These are phyloP conservation scores for Apostasia ramifera DNA, from an alignment of 106 monocot species.

Conservation along the genomic window DNA sequence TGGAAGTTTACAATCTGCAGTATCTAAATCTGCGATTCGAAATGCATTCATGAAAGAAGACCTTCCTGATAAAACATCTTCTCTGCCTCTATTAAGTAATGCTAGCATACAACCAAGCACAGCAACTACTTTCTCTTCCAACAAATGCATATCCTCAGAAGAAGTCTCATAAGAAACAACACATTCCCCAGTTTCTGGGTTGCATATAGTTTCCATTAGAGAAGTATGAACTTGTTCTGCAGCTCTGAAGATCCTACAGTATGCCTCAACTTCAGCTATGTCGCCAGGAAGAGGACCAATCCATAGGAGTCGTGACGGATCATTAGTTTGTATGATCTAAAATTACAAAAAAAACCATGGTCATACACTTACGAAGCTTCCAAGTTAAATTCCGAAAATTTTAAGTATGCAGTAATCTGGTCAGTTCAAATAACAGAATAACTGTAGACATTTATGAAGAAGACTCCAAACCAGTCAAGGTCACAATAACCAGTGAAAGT, in stretches of 20 bases:
- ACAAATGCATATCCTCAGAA: conserved; percentile 54
- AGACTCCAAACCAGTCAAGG: not conserved
- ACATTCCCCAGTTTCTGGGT: conserved; percentile 96
- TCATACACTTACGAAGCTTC: not conserved
- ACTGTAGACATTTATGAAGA: not conserved
- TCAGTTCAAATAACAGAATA: not conserved
- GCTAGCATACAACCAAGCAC: conserved; percentile 77
- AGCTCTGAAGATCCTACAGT: conserved; percentile 95
- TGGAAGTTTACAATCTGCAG: conserved; percentile 66
- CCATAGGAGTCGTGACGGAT: conserved; percentile 66
- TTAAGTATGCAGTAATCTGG: not conserved
- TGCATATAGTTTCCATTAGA: conserved; percentile 82
- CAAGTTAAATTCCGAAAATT: not conserved
- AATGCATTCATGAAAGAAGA: conserved; percentile 52
- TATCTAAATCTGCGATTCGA: conserved; percentile 29
- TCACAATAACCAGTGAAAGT: not conserved
- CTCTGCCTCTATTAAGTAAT: conserved; percentile 59
- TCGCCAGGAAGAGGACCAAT: conserved; percentile 92
- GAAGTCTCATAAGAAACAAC: conserved; percentile 46
- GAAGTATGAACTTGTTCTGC: conserved; percentile 78
- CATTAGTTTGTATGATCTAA: conserved; percentile 49
- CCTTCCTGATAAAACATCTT: conserved; percentile 87
- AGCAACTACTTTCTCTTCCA: conserved; percentile 85
- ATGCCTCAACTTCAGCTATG: conserved; percentile 95
- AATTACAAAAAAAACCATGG: conserved; percentile 1